Conservation (phyloP, 371 early-diverging fungal species). For the Coemansia sp. region DNA sequence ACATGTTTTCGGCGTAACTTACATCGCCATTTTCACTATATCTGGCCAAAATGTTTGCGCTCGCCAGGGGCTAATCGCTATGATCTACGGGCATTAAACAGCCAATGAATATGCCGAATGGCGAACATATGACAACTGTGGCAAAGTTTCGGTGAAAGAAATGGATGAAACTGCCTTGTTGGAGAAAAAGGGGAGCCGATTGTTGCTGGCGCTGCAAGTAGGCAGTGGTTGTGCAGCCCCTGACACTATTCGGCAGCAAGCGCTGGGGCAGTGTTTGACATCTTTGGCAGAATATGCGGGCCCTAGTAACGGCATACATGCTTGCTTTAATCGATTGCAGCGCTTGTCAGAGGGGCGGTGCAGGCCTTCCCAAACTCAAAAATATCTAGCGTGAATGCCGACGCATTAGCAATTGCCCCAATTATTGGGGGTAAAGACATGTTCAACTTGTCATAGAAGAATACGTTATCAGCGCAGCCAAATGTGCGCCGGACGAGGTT, state of each 20-base stretch:
- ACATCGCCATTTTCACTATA: not conserved
- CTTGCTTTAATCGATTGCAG: not conserved
- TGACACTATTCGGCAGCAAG: not conserved
- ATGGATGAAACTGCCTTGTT: not conserved
- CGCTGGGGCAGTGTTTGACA: not conserved
- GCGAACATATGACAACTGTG: not conserved
- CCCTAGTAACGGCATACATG: not conserved
- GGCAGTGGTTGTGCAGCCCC: not conserved
- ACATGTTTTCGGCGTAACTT: not conserved
- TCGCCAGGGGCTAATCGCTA: constrained; percentile 1
- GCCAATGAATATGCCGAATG: not conserved
- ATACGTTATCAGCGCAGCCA: not conserved
- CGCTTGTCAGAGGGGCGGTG: not conserved
- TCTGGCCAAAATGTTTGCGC: not conserved
- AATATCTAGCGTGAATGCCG: not conserved
- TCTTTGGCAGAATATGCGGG: not conserved
- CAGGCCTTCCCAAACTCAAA: not conserved
- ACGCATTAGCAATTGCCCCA: constrained; percentile 1
- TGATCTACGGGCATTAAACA: constrained; percentile 3
- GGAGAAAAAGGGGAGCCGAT: not conserved
- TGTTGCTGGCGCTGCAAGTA: not conserved
- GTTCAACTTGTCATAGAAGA: not conserved
- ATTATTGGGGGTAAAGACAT: not conserved
- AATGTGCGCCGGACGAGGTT: no score
- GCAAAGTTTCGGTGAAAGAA: not conserved